Evolutionary conservation across 164 flowering plant genomes (phyloP), one percentile per base, ranked within the genome.

Genomic region (Platanus orientalis): DNA sequence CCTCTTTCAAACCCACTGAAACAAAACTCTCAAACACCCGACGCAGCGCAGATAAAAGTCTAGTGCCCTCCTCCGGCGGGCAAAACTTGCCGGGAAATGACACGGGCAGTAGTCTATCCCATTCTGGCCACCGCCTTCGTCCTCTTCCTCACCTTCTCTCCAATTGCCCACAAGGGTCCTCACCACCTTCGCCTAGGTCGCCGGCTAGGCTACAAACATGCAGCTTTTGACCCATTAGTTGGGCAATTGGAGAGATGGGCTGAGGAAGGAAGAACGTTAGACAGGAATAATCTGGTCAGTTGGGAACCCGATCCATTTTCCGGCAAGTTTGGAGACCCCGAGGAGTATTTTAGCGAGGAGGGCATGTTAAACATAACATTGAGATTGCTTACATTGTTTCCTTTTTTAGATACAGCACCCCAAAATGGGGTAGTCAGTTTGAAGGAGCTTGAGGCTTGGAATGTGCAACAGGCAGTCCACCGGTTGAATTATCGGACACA

Each of bases 381-480:
- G 66, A 80, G 90, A 76, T 40, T 85, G 64, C 57, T 67, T 5
- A 28, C 71, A 14, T 52, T 87, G 76, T 87, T 83, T 58, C 94
- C 94, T 4, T 23, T 80, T 68, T 13, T 87, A 14, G 94, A 88
- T 61, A 65, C 11, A 6, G 50, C 61, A 10, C 84, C 89, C 0
- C 62, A 61, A 51, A 89, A 88, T 63, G 84, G 81, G 17, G n/a
- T 30, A 1, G 32, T 84, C 17, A 76, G 72, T 60, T 62, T 64
- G 27, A 53, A 70, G 26, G 95, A 88, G 73, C 75, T 86, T 4
- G 78, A 69, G 55, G 60, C 39, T 24, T 86, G 94, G 90, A 77
- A 78, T 49, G 26, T 54, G 1, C 45, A 64, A 14, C 81, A 73
- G 63, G 85, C 86, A 0, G 47, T 48, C 4, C 72, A 80, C 12